Evolutionary conservation across 148 eudicot species (phyloP).

Genomic region (Pharnaceum exiguum): DNA sequence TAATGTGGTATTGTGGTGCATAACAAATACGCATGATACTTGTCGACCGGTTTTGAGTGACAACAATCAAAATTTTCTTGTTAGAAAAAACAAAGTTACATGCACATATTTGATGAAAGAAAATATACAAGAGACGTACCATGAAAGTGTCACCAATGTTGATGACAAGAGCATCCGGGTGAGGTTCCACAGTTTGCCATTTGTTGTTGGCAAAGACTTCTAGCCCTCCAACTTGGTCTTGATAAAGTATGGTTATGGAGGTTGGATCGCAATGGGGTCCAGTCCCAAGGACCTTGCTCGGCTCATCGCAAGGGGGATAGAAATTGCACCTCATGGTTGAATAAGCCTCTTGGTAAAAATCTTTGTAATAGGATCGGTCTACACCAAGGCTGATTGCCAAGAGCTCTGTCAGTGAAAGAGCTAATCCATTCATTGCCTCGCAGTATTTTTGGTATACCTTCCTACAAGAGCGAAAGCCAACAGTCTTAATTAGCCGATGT

Average conservation of each 20-base stretch:
- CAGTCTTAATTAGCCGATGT: no score
- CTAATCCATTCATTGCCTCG: slow-evolving; percentile 24
- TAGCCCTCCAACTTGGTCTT: slow-evolving; percentile 55
- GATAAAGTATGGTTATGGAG: slow-evolving; percentile 45
- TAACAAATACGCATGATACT: no score
- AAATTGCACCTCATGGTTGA: slow-evolving; percentile 50
- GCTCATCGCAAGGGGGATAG: slow-evolving; percentile 49
- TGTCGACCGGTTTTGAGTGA: no score
- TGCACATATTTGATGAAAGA: not conserved
- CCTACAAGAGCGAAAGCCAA: slow-evolving; percentile 6
- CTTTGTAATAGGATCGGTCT: slow-evolving; percentile 10
- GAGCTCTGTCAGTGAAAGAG: slow-evolving; percentile 25
- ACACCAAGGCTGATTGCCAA: slow-evolving; percentile 42
- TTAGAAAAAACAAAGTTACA: not conserved
- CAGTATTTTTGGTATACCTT: slow-evolving; percentile 29
- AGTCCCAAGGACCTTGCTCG: slow-evolving; percentile 38
- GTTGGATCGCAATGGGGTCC: slow-evolving; percentile 63
- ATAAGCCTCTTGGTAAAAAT: slow-evolving; percentile 33
- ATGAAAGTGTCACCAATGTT: slow-evolving; percentile 58
- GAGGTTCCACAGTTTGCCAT: slow-evolving; percentile 41
- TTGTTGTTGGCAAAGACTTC: slow-evolving; percentile 38
- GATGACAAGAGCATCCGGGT: slow-evolving; percentile 36
- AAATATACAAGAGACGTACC: slow-evolving; percentile 26
- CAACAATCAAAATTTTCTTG: not conserved
- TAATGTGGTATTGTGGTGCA: no score